Conservation (phyloP, 805 yeast genomes). For the Saturnispora quitensis region DNA sequence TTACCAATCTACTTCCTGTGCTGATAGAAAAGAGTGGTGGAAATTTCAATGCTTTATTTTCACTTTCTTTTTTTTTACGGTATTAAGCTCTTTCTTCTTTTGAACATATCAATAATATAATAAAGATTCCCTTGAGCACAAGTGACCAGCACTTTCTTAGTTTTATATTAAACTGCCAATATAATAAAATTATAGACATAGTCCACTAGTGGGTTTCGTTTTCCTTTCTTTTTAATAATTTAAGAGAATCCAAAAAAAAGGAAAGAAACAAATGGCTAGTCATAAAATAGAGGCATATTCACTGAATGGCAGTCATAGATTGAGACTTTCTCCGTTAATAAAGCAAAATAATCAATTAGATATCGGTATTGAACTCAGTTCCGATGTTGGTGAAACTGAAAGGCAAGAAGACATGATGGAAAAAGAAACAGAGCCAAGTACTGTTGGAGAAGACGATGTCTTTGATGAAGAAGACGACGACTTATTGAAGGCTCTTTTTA, state of each 20-base stretch:
- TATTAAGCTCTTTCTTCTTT: neutral
- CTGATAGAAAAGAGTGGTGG: neutral
- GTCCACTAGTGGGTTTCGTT: neutral
- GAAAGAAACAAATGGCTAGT: slow-evolving; percentile 2
- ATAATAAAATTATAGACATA: neutral
- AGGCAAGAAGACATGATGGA: neutral
- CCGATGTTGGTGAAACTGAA: neutral
- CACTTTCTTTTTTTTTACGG: neutral
- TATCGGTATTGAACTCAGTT: neutral
- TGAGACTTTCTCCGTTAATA: neutral
- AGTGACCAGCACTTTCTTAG: neutral
- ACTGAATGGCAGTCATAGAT: slow-evolving; percentile 2
- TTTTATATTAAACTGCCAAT: neutral
- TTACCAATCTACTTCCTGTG: neutral
- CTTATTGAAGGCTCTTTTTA: slow-evolving; percentile 1
- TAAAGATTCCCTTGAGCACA: neutral
- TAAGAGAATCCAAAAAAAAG: neutral
- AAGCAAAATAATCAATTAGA: neutral
- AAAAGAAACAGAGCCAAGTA: neutral
- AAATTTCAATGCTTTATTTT: neutral
- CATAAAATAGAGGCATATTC: slow-evolving; percentile 4
- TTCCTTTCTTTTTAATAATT: neutral
- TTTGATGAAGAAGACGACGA: slow-evolving; percentile 6
- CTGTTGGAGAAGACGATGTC: neutral
- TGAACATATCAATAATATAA: neutral